Evolutionary conservation across 768 basidiomycete species (phyloP).

Genomic region (Boletus pseudopeckii): DNA sequence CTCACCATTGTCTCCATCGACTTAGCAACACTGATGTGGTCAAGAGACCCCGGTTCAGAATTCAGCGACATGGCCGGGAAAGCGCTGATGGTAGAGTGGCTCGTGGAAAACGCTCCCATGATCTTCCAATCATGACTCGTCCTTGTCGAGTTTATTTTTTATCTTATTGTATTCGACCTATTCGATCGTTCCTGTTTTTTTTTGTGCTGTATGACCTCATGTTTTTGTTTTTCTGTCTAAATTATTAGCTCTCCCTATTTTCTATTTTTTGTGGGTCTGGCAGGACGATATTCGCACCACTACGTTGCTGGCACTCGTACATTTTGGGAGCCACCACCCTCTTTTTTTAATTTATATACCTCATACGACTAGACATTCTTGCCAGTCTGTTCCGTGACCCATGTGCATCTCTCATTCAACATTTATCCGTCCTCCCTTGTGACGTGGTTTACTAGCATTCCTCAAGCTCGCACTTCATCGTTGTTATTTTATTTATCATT

Average conservation of each 20-base stretch:
- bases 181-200: background rate
- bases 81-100: slow-evolving; percentile 89
- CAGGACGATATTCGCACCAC: slow-evolving; percentile 1
- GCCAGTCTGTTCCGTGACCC: background rate
- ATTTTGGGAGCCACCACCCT: background rate
- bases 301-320: background rate
- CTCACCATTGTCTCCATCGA: background rate
- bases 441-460: slow-evolving; percentile 10
- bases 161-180: slow-evolving; percentile 29
- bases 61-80: slow-evolving; percentile 98
- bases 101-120: slow-evolving; percentile 79
- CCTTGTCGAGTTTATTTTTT: background rate
- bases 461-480: background rate
- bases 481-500: background rate
- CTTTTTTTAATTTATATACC: background rate
- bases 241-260: slow-evolving; percentile 17
- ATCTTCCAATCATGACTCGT: slow-evolving; percentile 37
- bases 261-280: slow-evolving; percentile 2
- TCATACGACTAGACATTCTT: background rate
- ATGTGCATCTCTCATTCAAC: background rate
- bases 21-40: slow-evolving; percentile 90
- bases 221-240: slow-evolving; percentile 6
- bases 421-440: too few species aligned
- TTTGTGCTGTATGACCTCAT: slow-evolving; percentile 10
- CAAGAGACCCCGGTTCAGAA: slow-evolving; percentile 79